Base-by-base conservation (phyloP, 129 eudicot species). In the Escallonia rubra region DNA sequence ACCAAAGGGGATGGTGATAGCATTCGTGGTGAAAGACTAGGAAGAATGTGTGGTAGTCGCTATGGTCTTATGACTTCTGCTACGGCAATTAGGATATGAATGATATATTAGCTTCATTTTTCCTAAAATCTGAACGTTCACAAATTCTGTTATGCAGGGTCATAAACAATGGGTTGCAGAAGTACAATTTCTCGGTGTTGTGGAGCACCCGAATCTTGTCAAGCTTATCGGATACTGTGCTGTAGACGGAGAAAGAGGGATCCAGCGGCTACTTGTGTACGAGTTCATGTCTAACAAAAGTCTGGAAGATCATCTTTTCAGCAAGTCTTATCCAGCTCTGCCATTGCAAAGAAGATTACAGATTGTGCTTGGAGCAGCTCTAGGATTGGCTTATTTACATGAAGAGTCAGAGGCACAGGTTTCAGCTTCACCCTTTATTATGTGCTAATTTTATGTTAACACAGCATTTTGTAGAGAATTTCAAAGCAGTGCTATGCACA, bases 131-230 rank as follows among this genome's bases (percentile, higher is more conserved):
- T 23, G 34, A 23, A 23, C 34, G 34, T 23, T 23, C 34, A 23
- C 0, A 23, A 23, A 23, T 23, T 23, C 34, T 23, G 34, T 12
- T 54, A 13, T 80, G 73, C 43, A 90, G 97, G 96, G 97, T 48
- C 97, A 90, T 66, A 86, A 86, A 74, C 82, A 90, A 73, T 90
- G 94, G 90, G 65, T 90, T 49, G 87, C 97, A 65, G 97, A 90
- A 73, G 97, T 90, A 40, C 97, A 86, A 39, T 86, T 83, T 76
- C 97, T 90, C 61, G 95, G 95, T 8, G 80, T 90, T 61, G 76
- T 90, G 15, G 80, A 84, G 41, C 90, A 90, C 56, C 97, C 95
- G 15, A 90, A 84, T 58, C 97, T 90, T 40, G 97, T 90, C 12
- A 90, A 90, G 72, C 97, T 90, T 69, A 68, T 90, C 62, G 97